phyloP scores from a whole-genome alignment of 805 yeast species.

The Kazachstania kunashirensis region DNA sequence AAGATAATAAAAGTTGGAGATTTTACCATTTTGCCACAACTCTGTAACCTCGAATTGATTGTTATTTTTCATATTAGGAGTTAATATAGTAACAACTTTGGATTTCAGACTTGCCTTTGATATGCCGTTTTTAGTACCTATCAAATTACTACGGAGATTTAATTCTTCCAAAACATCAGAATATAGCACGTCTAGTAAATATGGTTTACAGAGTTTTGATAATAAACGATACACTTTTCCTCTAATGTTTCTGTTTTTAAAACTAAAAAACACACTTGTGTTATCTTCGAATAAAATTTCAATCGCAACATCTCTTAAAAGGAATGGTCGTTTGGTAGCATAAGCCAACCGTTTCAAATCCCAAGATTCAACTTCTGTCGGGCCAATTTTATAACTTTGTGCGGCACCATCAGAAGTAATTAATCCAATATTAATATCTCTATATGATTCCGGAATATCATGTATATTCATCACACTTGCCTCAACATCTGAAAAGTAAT shows the following conservation, averaged over 20 bases:
- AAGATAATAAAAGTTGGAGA: conserved; percentile 75
- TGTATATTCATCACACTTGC: conserved; percentile 51
- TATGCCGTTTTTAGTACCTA: conserved; percentile 27
- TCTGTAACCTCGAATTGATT: conserved; percentile 41
- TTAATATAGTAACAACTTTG: conserved; percentile 37
- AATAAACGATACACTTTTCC: conserved; percentile 47
- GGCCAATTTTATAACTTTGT: not conserved
- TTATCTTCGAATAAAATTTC: conserved; percentile 73
- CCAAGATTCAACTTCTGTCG: conserved; percentile 44
- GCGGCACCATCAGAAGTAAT: conserved; percentile 32
- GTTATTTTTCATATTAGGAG: conserved; percentile 7
- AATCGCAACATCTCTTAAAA: conserved; percentile 70
- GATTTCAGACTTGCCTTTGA: conserved; percentile 30
- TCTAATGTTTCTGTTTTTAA: conserved; percentile 42
- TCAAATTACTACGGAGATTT: conserved; percentile 28
- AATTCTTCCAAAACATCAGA: conserved; percentile 45
- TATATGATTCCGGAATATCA: conserved; percentile 50
- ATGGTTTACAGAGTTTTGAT: conserved; percentile 39
- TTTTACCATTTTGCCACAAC: conserved; percentile 67
- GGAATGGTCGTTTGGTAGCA: conserved; percentile 63
- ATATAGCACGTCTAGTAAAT: conserved; percentile 45
- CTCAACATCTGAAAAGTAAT: conserved; percentile 40
- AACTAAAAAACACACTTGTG: conserved; percentile 58
- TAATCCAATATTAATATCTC: conserved; percentile 63
- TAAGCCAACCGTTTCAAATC: conserved; percentile 47